A percentile compares a stretch with the other conserved stretches of the same genome.
Evolutionary conservation across 2,329 filamentous ascomycete species (phyloP).

Genomic region (Neonectria coccinea): DNA sequence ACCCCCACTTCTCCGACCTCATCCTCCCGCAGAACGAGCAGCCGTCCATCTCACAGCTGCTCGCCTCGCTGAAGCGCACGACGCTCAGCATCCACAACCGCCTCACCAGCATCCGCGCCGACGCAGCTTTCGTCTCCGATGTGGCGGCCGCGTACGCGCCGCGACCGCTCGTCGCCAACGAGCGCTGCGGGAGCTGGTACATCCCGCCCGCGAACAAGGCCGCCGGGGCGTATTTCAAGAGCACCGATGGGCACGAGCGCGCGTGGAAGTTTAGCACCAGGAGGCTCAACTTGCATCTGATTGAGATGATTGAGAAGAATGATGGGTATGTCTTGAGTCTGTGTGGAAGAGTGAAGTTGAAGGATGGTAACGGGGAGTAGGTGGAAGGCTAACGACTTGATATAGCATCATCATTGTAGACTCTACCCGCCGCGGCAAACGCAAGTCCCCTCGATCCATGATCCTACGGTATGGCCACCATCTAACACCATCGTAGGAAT

Average conservation of each 20-base stretch:
- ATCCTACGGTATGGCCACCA: neutral
- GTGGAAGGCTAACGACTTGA: slow-evolving; percentile 8
- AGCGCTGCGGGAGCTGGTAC: slow-evolving; percentile 97
- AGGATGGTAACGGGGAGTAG: neutral
- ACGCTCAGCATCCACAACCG: slow-evolving; percentile 85
- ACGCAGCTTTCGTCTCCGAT: slow-evolving; percentile 78
- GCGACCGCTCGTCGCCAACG: slow-evolving; percentile 87
- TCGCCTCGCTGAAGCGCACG: slow-evolving; percentile 79
- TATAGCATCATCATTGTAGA: slow-evolving; percentile 84
- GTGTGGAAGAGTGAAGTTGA: neutral
- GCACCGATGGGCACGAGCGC: slow-evolving; percentile 91
- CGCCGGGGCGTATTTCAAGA: slow-evolving; percentile 94
- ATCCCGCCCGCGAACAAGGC: slow-evolving; percentile 73
- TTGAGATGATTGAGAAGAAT: slow-evolving; percentile 73
- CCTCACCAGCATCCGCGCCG: slow-evolving; percentile 79
- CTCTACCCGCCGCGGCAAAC: slow-evolving; percentile 90
- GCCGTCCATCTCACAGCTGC: slow-evolving; percentile 77
- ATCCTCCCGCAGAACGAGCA: slow-evolving; percentile 68
- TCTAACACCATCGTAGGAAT: slow-evolving; percentile 66
- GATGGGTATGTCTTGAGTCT: slow-evolving; percentile 68
- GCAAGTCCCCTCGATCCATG: slow-evolving; percentile 56
- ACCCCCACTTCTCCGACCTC: slow-evolving; percentile 54
- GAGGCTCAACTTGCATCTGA: slow-evolving; percentile 84
- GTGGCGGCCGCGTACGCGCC: slow-evolving; percentile 64
- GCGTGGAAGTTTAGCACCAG: slow-evolving; percentile 92